Evolutionary conservation across 116 monocot genomes (phyloP).

Genomic region (Posidonia oceanica): DNA sequence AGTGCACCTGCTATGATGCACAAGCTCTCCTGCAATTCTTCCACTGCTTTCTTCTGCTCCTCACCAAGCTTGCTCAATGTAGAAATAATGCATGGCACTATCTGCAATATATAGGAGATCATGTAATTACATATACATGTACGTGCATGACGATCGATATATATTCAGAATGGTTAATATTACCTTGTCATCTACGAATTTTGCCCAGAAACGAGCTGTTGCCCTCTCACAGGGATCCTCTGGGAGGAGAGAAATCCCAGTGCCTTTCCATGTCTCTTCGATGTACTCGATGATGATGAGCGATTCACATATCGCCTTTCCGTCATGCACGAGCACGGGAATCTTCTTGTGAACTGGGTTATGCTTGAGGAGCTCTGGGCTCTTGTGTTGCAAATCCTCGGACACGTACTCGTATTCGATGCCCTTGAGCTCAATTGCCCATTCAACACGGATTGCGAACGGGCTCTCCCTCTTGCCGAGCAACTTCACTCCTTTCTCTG

Average conservation of each 20-base stretch:
- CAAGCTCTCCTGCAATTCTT: constrained; percentile 13
- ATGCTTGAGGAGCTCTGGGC: constrained; percentile 20
- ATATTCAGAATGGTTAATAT: no score
- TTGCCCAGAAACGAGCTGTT: constrained; percentile 24
- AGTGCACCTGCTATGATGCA: constrained; percentile 22
- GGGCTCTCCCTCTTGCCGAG: constrained; percentile 34
- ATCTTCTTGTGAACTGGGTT: constrained; percentile 36
- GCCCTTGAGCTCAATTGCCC: constrained; percentile 34
- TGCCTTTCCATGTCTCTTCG: constrained; percentile 27
- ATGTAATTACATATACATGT: no score
- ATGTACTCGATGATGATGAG: constrained; percentile 47
- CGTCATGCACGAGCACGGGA: constrained; percentile 27
- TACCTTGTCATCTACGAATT: constrained; percentile 26
- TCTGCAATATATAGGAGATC: neutral
- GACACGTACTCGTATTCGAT: constrained; percentile 25
- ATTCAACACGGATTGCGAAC: constrained; percentile 17
- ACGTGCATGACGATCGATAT: no score
- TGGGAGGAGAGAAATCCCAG: constrained; percentile 16
- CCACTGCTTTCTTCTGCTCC: constrained; percentile 9
- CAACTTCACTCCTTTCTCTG: constrained; percentile 10
- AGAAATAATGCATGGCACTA: neutral
- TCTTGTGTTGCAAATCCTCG: constrained; percentile 26
- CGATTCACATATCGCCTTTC: constrained; percentile 31
- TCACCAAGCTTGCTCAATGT: constrained; percentile 3
- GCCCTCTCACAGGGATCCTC: constrained; percentile 18